phyloP scores from a whole-genome alignment of 2,329 filamentous ascomycete species.

The Cladobotryum protrusum region DNA sequence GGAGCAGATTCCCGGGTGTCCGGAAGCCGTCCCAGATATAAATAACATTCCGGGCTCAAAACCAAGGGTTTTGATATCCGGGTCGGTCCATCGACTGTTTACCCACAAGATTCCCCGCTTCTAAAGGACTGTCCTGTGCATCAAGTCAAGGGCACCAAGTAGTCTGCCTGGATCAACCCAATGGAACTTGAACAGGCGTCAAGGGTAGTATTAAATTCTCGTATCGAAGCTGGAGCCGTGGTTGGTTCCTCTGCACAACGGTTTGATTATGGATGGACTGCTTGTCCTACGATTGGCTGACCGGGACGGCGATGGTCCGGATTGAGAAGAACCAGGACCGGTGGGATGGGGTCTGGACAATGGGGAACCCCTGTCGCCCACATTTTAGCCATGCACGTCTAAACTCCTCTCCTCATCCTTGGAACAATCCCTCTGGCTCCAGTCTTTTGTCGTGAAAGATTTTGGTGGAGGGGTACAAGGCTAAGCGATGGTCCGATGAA shows the following conservation, averaged over 20 bases:
- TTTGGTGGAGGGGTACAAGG: not conserved
- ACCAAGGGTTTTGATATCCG: no score
- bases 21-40: not conserved
- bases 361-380: constrained; percentile 5
- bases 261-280: constrained; percentile 1
- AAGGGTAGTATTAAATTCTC: constrained; percentile 2
- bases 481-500: not conserved
- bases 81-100: no score
- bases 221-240: not conserved
- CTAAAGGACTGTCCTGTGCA: no score
- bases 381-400: not conserved
- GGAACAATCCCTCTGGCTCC: not conserved
- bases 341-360: constrained; percentile 4
- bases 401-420: not conserved
- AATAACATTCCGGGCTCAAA: not conserved
- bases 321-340: not conserved
- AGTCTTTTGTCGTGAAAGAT: not conserved
- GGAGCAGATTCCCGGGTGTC: not conserved
- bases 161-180: not conserved
- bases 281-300: constrained; percentile 3
- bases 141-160: no score
- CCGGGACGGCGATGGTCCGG: constrained; percentile 9
- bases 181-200: not conserved
- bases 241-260: constrained; percentile 1
- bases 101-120: no score